Evolutionary conservation across 2,329 filamentous ascomycete species (phyloP), one percentile per base, ranked within the genome.

Genomic region (Hansfordia pulvinata): DNA sequence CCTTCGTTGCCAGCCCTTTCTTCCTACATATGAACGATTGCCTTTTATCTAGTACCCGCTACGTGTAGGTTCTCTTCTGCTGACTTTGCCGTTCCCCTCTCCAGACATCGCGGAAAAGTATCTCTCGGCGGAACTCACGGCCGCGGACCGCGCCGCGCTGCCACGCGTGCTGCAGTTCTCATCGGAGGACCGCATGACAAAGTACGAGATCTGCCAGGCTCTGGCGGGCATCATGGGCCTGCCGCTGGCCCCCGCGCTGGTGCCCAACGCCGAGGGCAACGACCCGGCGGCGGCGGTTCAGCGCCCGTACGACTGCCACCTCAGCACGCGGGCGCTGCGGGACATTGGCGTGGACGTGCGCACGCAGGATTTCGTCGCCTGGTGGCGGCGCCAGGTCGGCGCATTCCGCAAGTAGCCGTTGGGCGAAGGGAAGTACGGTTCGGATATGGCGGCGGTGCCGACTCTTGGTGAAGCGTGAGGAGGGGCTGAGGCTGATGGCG

Each of bases 221-320:
- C 76, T 93, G 44, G 78, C 73, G 4, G 73, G 84, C 32, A 82
- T 93, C 31, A 74, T 92, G 64, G 82, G 77, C 1, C 47, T 92
- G 29, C 65, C 78, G 8, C 60, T 77, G 12, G 68, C 72, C 24
- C n/a, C n/a, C n/a, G 66, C 68, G 6, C 76, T 93, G 50, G 62
- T 69, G 41, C 58, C 77, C 8, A 77, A 83, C 41, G 67, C 72
- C 14, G 63, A 80, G 41, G 78, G 78, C 19, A 79, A 80, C 47
- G 76, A 82, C 36, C 72, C 76, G 5, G 74, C 70, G 34, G 70
- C 76, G 23, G 62, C 64, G 13, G 80, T 85, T 1, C 71, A 85
- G 53, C 65, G 85, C 35, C 85, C 86, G 9, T 93, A 82, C 46
- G 84, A 93, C 53, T 88, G 80, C 40, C 84, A 93, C 51, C 58